Conservation (phyloP, 192 early-diverging fungal genomes). For the Entophlyctis luteolus region DNA sequence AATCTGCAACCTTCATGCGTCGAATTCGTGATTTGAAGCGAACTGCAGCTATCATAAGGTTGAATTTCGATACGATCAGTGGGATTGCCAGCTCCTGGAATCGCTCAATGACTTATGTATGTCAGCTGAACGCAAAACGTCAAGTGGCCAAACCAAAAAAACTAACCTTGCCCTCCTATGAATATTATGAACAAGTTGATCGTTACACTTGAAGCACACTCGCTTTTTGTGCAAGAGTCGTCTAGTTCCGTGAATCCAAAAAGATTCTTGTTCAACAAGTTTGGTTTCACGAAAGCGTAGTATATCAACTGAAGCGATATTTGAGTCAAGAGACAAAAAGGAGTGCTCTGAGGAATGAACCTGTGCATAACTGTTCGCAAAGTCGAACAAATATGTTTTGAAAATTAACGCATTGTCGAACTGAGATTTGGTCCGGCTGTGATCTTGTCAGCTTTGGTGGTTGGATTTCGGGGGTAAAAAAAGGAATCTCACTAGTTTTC, state of each 20-base stretch:
- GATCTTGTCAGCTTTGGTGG: not conserved
- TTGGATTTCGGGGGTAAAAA: too few relatives aligned
- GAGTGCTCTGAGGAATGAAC: not conserved
- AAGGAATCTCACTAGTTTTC: slow-evolving; percentile 44
- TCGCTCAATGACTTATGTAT: slow-evolving; percentile 24
- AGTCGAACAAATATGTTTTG: slow-evolving; percentile 57
- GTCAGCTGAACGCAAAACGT: too few relatives aligned
- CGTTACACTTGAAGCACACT: slow-evolving; percentile 24
- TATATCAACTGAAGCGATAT: slow-evolving; percentile 10
- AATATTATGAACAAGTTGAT: slow-evolving; percentile 29
- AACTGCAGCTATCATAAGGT: not conserved
- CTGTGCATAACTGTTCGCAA: slow-evolving; percentile 58
- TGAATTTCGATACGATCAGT: slow-evolving; percentile 2
- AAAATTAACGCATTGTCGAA: slow-evolving; percentile 50
- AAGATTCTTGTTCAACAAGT: slow-evolving; percentile 1
- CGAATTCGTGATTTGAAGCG: too few relatives aligned
- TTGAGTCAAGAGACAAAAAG: not conserved
- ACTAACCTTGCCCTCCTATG: slow-evolving; percentile 27
- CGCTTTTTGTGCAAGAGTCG: slow-evolving; percentile 10
- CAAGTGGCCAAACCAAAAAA: too few relatives aligned
- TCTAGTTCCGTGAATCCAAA: slow-evolving; percentile 17
- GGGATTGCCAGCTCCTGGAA: slow-evolving; percentile 27
- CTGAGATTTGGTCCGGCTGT: slow-evolving; percentile 15
- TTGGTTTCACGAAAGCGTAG: slow-evolving; percentile 28
- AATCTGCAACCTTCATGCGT: too few relatives aligned